Base-by-base conservation (phyloP, 768 basidiomycete genomes). In the Suillus fuscotomentosus region DNA sequence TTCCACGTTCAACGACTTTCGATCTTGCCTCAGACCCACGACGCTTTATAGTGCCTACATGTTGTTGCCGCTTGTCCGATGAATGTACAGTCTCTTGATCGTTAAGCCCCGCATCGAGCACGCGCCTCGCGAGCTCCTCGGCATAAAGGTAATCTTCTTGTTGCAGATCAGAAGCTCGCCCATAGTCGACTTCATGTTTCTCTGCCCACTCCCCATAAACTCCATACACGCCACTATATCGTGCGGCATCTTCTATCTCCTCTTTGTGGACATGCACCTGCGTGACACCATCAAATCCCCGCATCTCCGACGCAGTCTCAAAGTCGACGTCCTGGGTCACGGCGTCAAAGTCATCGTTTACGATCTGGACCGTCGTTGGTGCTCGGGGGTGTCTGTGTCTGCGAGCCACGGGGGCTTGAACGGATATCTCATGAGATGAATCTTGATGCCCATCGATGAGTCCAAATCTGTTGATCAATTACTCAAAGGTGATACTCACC, bases 141-240 rank as follows among this genome's bases (percentile, higher is more conserved):
- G 70, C 69, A 65, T 74, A 68, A 59, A 27, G 56, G 24, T 59
- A 59, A 0, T 59, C 56, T 2, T 59, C 56, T 60, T 65, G 67
- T 43, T 68, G 74, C 36, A 74, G 68, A 54, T 76, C 70, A 39
- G 67, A 55, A 11, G 57, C 66, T 41, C 75, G 75, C 27, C 45
- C 68, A 51, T 70, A 67, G 43, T 75, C 68, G n/a, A 72, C 65
- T 31, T 75, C 74, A 14, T 67, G 65, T 34, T 57, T 72, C 62
- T 70, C 74, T 3, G 72, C 75, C 74, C 74, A 76, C 54, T 76
- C 74, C 22, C 74, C 75, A 45, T 75, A 75, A 38, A 75, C 72
- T 17, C 74, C 75, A 48, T 75, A 75, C 34, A 75, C 71, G 42
- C 69, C 63, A 20, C 75, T 75, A 36, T 75, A 75, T 34, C 73